These are phyloP conservation scores for Globisporangium ultimum DNA, from an alignment of 352 stramenopile genomes.

Conservation along the genomic window DNA sequence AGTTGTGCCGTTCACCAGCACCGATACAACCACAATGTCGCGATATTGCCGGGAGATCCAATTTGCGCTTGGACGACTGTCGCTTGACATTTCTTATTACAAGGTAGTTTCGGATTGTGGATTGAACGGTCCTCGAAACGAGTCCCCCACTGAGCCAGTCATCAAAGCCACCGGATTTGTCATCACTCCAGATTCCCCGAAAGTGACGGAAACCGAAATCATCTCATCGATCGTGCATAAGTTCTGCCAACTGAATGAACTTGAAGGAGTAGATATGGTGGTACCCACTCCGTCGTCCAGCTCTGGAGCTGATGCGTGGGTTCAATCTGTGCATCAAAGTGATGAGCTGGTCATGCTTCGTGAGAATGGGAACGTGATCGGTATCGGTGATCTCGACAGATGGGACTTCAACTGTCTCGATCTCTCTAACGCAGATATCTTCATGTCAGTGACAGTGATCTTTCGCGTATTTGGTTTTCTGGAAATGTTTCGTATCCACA, in stretches of 20 bases:
- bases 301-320: slow-evolving; percentile 7
- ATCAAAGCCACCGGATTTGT: slow-evolving; percentile 8
- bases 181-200: slow-evolving; percentile 7
- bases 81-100: slow-evolving; percentile 68
- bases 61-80: slow-evolving; percentile 54
- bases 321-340: slow-evolving; percentile 2
- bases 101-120: slow-evolving; percentile 56
- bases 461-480: slow-evolving; percentile 54
- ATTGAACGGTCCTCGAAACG: slow-evolving; percentile 16
- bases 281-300: slow-evolving; percentile 4
- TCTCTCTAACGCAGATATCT: slow-evolving; percentile 50
- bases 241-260: slow-evolving; percentile 46
- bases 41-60: slow-evolving; percentile 69
- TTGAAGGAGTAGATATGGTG: slow-evolving; percentile 36
- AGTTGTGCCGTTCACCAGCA: slow-evolving; percentile 46
- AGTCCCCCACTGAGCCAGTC: slow-evolving; percentile 1
- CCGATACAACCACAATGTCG: slow-evolving; percentile 40
- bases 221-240: slow-evolving; percentile 63
- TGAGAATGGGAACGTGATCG: slow-evolving; percentile 30
- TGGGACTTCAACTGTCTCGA: slow-evolving; percentile 59
- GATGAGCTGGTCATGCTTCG: slow-evolving; percentile 18
- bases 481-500: slow-evolving; percentile 45
- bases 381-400: slow-evolving; percentile 39
- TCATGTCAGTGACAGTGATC: slow-evolving; percentile 39
- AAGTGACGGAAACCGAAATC: slow-evolving; percentile 49